Evolutionary conservation across 192 early-diverging fungal species (phyloP).

Genomic region (Backusella westeae): DNA sequence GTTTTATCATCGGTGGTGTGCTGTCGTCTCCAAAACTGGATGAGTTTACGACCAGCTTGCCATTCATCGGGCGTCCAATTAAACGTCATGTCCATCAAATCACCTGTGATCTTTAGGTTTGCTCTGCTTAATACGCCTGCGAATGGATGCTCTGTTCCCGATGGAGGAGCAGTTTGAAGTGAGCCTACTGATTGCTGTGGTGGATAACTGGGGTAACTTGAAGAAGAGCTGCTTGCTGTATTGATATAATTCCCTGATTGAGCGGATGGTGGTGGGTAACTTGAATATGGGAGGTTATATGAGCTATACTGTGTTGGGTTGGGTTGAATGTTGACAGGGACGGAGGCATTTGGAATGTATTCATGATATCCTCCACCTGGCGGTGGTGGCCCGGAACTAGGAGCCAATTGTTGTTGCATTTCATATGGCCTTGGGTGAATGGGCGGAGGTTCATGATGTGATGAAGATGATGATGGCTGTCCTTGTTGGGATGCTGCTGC

Average conservation of each 20-base stretch:
- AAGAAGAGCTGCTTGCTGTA: not conserved
- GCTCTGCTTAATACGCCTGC: constrained; percentile 71
- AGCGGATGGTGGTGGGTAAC: not conserved
- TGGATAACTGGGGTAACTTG: not conserved
- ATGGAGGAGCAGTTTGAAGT: not conserved
- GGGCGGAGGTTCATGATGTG: not conserved
- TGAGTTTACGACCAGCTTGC: constrained; percentile 60
- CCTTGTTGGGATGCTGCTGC: not conserved
- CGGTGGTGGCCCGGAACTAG: not conserved
- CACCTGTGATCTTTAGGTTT: constrained; percentile 64
- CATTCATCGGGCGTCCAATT: constrained; percentile 69
- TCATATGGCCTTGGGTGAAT: not conserved
- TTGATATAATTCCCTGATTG: constrained; percentile 5
- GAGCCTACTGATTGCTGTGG: not conserved
- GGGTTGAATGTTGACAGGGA: not conserved
- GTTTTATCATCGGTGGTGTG: constrained; percentile 54
- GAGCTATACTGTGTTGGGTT: not conserved
- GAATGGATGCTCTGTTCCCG: constrained; percentile 46
- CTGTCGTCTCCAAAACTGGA: constrained; percentile 74
- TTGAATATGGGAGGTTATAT: not conserved
- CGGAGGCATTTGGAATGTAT: not conserved
- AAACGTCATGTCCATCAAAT: constrained; percentile 65
- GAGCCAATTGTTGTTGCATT: not conserved
- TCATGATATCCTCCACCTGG: not conserved
- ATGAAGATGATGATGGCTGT: not conserved